A percentile compares a stretch with the other conserved stretches of the same genome.
Evolutionary conservation across 805 yeast species (phyloP).

Genomic region (Teunomyces aglyptinius): DNA sequence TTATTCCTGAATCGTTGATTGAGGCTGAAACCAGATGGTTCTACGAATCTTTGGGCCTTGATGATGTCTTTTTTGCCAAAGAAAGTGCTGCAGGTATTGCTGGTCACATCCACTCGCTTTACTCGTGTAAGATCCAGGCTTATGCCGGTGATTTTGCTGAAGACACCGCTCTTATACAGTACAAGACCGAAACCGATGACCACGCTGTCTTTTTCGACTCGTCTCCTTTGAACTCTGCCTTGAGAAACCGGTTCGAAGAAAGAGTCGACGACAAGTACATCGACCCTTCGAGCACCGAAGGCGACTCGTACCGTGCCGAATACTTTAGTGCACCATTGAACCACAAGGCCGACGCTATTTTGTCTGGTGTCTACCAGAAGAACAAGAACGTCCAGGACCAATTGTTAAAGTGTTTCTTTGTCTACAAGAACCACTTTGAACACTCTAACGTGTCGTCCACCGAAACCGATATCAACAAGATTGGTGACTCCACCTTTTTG

Average conservation of each 20-base stretch:
- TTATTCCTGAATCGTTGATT: constrained; percentile 82
- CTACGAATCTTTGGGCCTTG: constrained; percentile 83
- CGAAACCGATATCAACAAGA: constrained; percentile 56
- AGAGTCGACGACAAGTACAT: constrained; percentile 80
- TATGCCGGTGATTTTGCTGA: constrained; percentile 56
- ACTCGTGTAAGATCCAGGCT: constrained; percentile 91
- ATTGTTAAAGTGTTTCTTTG: constrained; percentile 71
- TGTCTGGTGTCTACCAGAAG: constrained; percentile 36
- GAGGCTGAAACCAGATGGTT: constrained; percentile 90
- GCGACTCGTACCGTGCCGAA: constrained; percentile 65
- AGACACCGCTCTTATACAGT: constrained; percentile 59
- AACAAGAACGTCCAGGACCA: constrained; percentile 40
- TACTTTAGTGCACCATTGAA: constrained; percentile 68
- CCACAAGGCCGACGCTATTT: constrained; percentile 44
- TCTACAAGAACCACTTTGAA: constrained; percentile 60
- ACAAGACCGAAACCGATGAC: constrained; percentile 74
- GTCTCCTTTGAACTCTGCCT: constrained; percentile 29
- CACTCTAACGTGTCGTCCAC: constrained; percentile 19
- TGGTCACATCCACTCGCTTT: constrained; percentile 80
- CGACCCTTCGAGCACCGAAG: constrained; percentile 44
- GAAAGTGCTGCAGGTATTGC: constrained; percentile 81
- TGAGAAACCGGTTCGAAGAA: constrained; percentile 57
- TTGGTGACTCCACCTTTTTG: constrained; percentile 77
- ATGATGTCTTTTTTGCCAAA: constrained; percentile 86
- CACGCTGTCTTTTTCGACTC: constrained; percentile 93